Evolutionary conservation across 306 rosid species (phyloP).

Genomic region (Leucaena leucocephala): DNA sequence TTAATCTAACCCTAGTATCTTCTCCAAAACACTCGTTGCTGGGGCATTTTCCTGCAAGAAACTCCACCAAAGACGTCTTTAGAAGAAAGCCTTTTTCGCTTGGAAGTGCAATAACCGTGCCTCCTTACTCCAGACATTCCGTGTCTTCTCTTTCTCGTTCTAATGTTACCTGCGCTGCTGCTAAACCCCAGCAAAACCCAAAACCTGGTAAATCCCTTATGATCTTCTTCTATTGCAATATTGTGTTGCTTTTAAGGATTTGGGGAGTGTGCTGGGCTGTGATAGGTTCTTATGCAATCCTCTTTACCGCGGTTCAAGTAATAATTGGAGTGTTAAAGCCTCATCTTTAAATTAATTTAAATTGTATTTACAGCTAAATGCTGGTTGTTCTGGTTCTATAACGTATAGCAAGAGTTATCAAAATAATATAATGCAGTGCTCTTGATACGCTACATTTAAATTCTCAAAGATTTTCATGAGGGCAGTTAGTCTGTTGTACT

Average conservation of each 20-base stretch:
- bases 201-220: constrained; percentile 39
- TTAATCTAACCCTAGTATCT: constrained; percentile 48
- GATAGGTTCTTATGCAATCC: constrained; percentile 22
- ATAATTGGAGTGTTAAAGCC: neutral
- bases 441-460: neutral
- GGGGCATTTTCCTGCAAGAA: constrained; percentile 41
- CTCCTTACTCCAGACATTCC: constrained; percentile 26
- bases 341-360: neutral
- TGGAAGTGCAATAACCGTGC: constrained; percentile 35
- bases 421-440: neutral
- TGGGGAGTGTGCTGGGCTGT: neutral
- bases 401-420: neutral
- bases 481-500: no score
- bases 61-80: constrained; percentile 31
- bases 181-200: constrained; percentile 40
- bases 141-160: constrained; percentile 41
- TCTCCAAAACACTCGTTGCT: constrained; percentile 42
- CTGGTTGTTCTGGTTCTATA: neutral
- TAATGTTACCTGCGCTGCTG: constrained; percentile 20
- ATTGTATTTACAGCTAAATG: neutral
- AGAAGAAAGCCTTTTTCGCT: constrained; percentile 41
- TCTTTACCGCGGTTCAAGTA: neutral
- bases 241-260: neutral
- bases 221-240: neutral
- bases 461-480: constrained; percentile 6